A percentile compares a stretch with the other conserved stretches of the same genome.
Conservation (phyloP, 129 eudicot genomes). For the Apium graveolens region DNA sequence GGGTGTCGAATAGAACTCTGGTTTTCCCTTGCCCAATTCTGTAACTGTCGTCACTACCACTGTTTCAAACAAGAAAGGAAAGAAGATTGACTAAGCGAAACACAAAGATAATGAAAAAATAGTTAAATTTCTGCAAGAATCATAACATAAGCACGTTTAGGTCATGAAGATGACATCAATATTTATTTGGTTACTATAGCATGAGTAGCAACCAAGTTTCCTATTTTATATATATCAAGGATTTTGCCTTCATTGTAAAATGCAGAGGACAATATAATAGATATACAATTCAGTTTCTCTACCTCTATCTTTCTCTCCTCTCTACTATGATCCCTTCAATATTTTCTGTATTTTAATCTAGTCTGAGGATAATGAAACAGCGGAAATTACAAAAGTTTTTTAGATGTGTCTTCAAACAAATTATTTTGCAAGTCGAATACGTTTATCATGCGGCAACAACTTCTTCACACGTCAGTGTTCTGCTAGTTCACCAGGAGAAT, state of each 20-base stretch:
- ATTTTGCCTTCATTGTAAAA: too few species aligned
- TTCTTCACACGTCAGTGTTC: not conserved
- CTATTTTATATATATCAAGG: too few species aligned
- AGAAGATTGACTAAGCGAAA: not conserved
- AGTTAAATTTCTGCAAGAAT: too few species aligned
- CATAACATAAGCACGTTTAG: too few species aligned
- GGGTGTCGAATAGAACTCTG: slow-evolving; percentile 94
- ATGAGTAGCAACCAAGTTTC: too few species aligned
- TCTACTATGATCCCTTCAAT: too few species aligned
- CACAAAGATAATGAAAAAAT: not conserved
- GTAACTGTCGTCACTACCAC: slow-evolving; percentile 94
- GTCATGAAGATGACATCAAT: too few species aligned
- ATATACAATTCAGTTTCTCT: too few species aligned
- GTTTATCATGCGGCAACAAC: not conserved
- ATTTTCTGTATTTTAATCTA: too few species aligned
- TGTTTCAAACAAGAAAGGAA: slow-evolving; percentile 22
- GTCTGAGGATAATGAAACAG: not conserved
- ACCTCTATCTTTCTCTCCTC: too few species aligned
- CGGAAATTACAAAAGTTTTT: not conserved
- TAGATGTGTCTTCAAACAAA: not conserved
- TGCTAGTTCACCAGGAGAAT: not conserved
- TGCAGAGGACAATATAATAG: too few species aligned
- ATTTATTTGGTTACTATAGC: too few species aligned
- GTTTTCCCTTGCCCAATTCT: slow-evolving; percentile 81
- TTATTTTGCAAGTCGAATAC: not conserved